phyloP scores from a whole-genome alignment of 1,284 basidiomycete species.

The Apiotrichum gracile region DNA sequence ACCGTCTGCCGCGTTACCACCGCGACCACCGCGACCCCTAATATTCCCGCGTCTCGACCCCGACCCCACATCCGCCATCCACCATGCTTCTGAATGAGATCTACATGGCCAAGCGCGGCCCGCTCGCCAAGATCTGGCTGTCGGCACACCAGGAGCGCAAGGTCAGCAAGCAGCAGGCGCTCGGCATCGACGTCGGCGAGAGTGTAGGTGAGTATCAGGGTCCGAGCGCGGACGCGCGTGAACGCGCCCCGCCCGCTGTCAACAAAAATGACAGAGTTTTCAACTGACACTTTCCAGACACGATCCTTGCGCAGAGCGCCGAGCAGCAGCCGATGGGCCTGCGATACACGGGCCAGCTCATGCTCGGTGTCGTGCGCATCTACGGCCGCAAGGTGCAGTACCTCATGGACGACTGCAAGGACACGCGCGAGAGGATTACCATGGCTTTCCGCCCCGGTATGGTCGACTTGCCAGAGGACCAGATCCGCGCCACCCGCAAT shows the following conservation, averaged over 20 bases:
- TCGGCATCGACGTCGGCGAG: slow-evolving; percentile 90
- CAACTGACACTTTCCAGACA: slow-evolving; percentile 56
- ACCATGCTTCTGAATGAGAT: slow-evolving; percentile 82
- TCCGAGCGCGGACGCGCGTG: too few relatives aligned
- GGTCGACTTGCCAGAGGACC: slow-evolving; percentile 91
- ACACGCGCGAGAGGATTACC: slow-evolving; percentile 90
- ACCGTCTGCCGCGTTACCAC: too few relatives aligned
- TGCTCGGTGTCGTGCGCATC: slow-evolving; percentile 93
- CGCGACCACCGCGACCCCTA: too few relatives aligned
- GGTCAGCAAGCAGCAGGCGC: slow-evolving; percentile 87
- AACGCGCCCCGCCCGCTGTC: too few relatives aligned
- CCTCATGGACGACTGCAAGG: slow-evolving; percentile 94
- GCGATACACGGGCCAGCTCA: slow-evolving; percentile 85
- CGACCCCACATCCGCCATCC: not conserved
- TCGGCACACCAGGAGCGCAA: slow-evolving; percentile 98
- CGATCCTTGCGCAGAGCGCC: slow-evolving; percentile 63
- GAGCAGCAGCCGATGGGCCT: slow-evolving; percentile 82
- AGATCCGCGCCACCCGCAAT: slow-evolving; percentile 76
- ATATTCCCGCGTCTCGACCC: not conserved
- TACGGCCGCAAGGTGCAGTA: slow-evolving; percentile 98
- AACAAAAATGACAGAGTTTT: too few relatives aligned
- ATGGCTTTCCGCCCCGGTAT: slow-evolving; percentile 90
- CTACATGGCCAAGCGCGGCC: slow-evolving; percentile 85
- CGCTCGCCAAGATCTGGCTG: slow-evolving; percentile 94
- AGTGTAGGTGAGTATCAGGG: slow-evolving; percentile 65